Evolutionary conservation across 2,329 filamentous ascomycete genomes (phyloP).

Genomic region (Harringtonia aguacate): DNA sequence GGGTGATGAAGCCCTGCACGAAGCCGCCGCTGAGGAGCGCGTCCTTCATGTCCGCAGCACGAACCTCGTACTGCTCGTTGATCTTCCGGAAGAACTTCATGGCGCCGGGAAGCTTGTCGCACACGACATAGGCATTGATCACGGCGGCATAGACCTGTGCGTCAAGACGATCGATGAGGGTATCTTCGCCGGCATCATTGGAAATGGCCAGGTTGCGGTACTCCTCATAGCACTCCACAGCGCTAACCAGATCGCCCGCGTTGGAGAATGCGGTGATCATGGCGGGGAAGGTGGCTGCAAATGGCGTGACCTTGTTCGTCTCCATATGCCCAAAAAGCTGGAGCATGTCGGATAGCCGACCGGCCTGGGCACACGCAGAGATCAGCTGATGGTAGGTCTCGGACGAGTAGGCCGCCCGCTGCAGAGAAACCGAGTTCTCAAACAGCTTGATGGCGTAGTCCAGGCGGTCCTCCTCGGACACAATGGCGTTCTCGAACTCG

Average conservation of each 20-base stretch:
- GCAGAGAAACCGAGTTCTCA: conserved; percentile 56
- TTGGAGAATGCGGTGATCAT: conserved; percentile 94
- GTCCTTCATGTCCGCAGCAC: conserved; percentile 55
- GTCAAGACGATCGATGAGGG: conserved; percentile 63
- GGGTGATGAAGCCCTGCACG: conserved; percentile 64
- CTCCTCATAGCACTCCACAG: conserved; percentile 91
- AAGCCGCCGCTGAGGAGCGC: conserved; percentile 64
- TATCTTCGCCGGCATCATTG: conserved; percentile 62
- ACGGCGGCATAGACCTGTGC: conserved; percentile 83
- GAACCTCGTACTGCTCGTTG: conserved; percentile 47
- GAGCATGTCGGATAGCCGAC: conserved; percentile 79
- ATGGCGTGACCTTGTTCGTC: conserved; percentile 58
- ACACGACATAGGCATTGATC: conserved; percentile 77
- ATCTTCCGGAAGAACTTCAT: conserved; percentile 80
- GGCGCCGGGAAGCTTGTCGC: conserved; percentile 70
- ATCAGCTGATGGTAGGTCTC: conserved; percentile 81
- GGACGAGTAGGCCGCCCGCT: conserved; percentile 58
- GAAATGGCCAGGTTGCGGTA: conserved; percentile 84
- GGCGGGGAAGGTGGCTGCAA: conserved; percentile 72
- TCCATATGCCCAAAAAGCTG: conserved; percentile 90
- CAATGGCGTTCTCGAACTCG: conserved; percentile 76
- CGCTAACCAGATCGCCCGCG: conserved; percentile 71
- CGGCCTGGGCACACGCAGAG: conserved; percentile 73
- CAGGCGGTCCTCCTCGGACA: conserved; percentile 79
- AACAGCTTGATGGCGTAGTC: conserved; percentile 80